Evolutionary conservation across 306 rosid genomes (phyloP).

Genomic region (Cajanus cajan): DNA sequence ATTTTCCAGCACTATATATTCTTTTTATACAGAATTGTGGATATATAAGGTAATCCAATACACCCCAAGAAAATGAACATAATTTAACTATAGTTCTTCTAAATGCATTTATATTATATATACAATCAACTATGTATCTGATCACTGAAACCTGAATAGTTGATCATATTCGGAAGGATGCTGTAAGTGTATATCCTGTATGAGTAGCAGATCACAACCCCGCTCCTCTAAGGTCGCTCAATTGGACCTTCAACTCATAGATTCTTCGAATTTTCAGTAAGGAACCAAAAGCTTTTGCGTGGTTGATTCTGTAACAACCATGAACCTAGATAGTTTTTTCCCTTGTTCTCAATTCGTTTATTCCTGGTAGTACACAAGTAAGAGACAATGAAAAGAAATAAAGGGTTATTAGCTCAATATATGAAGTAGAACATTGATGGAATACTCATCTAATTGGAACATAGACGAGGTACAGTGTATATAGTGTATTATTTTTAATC

Average conservation of each 20-base stretch:
- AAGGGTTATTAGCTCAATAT: conserved; percentile 1
- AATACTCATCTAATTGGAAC: neutral
- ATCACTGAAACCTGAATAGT: conserved; percentile 4
- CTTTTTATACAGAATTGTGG: neutral
- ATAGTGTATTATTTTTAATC: neutral
- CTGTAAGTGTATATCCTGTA: neutral
- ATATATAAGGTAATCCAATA: neutral
- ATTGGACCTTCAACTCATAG: conserved; percentile 19
- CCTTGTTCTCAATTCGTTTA: conserved; percentile 17
- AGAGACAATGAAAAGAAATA: neutral
- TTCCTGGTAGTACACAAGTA: conserved; percentile 32
- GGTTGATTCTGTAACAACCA: conserved; percentile 26
- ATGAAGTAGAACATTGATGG: neutral
- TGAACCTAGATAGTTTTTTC: neutral
- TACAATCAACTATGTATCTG: neutral
- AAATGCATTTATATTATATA: neutral
- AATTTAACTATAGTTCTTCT: neutral
- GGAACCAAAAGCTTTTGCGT: conserved; percentile 1
- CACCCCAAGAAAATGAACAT: neutral
- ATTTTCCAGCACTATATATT: neutral
- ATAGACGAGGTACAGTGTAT: neutral
- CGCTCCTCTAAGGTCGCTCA: conserved; percentile 11
- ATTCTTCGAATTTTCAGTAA: conserved; percentile 2
- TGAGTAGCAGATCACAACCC: neutral
- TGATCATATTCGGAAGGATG: conserved; percentile 8